These are phyloP conservation scores for Nidula microcarpa DNA, from an alignment of 768 basidiomycete genomes.

Conservation along the genomic window DNA sequence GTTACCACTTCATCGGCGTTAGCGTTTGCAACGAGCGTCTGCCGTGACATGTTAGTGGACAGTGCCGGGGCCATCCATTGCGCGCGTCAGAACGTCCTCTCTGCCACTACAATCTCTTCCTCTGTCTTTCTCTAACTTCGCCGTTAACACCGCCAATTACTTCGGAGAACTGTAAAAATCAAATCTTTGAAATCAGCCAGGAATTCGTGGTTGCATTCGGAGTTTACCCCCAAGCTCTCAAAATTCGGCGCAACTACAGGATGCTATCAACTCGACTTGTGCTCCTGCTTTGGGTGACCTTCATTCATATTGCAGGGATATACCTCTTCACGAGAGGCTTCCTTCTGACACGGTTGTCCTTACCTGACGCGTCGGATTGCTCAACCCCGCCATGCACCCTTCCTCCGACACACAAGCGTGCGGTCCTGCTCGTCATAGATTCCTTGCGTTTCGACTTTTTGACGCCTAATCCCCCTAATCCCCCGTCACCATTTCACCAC, in stretches of 20 bases:
- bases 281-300: slow-evolving; percentile 51
- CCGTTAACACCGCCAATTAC: no score
- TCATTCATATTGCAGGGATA: slow-evolving; percentile 74
- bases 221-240: no score
- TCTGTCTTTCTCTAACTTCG: no score
- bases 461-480: slow-evolving; percentile 61
- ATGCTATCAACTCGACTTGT: slow-evolving; percentile 2
- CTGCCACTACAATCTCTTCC: no score
- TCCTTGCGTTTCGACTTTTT: slow-evolving; percentile 93
- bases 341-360: slow-evolving; percentile 74
- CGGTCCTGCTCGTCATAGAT: slow-evolving; percentile 86
- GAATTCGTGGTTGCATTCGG: no score
- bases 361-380: slow-evolving; percentile 53
- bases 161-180: no score
- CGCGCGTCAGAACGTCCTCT: no score
- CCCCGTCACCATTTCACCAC: slow-evolving; percentile 71
- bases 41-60: no score
- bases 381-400: slow-evolving; percentile 39
- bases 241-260: not conserved
- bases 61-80: no score
- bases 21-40: no score
- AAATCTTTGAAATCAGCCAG: no score
- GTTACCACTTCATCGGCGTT: no score
- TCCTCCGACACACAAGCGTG: slow-evolving; percentile 69
- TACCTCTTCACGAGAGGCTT: slow-evolving; percentile 93